Conservation (phyloP, 768 basidiomycete genomes). For the Rhizopogon roseolus region DNA sequence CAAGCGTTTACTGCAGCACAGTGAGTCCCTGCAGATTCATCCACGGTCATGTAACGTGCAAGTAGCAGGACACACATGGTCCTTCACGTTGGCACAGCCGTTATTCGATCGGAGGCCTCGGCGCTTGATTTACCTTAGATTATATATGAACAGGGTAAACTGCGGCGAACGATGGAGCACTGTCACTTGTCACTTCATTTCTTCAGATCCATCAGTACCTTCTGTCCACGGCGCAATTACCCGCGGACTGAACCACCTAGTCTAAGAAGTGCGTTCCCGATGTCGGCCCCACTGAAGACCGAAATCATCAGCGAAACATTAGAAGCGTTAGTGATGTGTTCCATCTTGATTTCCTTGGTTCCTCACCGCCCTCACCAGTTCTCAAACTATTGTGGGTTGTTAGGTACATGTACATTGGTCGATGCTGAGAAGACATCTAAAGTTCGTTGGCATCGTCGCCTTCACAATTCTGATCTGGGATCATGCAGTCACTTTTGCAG, state of each 20-base stretch:
- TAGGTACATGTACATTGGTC: not conserved
- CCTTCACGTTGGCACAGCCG: too few species aligned
- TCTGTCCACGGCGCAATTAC: not conserved
- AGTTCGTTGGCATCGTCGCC: conserved; percentile 51
- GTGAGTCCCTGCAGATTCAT: too few species aligned
- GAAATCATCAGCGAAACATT: not conserved
- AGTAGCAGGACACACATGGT: too few species aligned
- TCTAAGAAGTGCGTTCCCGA: not conserved
- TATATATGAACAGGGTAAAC: not conserved
- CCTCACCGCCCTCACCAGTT: not conserved
- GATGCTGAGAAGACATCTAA: not conserved
- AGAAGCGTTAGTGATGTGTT: not conserved
- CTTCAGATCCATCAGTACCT: not conserved
- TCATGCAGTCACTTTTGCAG: conserved; percentile 32
- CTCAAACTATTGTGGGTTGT: not conserved
- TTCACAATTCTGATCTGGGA: conserved; percentile 49
- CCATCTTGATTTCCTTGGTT: not conserved
- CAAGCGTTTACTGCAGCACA: too few species aligned
- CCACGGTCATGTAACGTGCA: too few species aligned
- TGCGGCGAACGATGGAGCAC: too few species aligned
- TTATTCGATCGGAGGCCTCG: too few species aligned
- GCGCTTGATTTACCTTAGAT: too few species aligned
- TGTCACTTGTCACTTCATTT: too few species aligned
- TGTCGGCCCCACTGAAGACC: not conserved
- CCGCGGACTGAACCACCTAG: too few species aligned